Evolutionary conservation across 1,284 basidiomycete genomes (phyloP).

Genomic region (Heliocybe sulcata): DNA sequence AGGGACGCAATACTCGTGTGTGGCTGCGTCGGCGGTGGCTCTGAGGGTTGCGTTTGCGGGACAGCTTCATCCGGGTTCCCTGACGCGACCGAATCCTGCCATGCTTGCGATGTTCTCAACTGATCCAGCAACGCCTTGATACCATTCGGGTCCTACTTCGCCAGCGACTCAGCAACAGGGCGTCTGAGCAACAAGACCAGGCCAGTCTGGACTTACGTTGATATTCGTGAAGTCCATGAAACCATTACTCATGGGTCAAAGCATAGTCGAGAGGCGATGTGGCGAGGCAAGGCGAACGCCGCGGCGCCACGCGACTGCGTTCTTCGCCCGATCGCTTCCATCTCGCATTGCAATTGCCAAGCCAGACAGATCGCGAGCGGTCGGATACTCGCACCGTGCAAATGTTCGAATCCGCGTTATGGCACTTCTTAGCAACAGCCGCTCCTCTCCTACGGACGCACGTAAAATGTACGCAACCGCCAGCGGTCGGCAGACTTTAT

Average conservation of each 20-base stretch:
- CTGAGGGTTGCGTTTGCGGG: conserved; percentile 1
- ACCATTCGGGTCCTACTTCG: conserved; percentile 49
- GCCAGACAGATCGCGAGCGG: too few relatives aligned
- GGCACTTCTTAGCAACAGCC: too few relatives aligned
- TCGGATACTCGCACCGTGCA: too few relatives aligned
- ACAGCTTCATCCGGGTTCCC: neutral
- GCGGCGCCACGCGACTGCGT: neutral
- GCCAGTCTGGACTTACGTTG: conserved; percentile 19
- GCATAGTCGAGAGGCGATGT: neutral
- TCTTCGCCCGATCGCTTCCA: too few relatives aligned
- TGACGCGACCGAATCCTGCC: conserved; percentile 32
- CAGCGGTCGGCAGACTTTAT: too few relatives aligned
- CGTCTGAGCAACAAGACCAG: neutral
- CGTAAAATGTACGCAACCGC: too few relatives aligned
- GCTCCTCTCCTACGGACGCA: too few relatives aligned
- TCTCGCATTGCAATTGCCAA: too few relatives aligned
- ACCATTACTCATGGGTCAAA: neutral
- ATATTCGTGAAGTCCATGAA: conserved; percentile 25
- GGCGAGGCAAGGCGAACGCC: neutral
- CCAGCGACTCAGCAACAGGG: conserved; percentile 1
- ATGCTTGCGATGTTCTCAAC: conserved; percentile 55
- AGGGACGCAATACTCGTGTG: conserved; percentile 46
- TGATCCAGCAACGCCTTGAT: conserved; percentile 62
- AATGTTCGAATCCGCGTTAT: too few relatives aligned
- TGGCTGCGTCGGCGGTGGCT: conserved; percentile 8